Evolutionary conservation across 2,329 filamentous ascomycete species (phyloP), one percentile per base, ranked within the genome.

Genomic region (Arthrobotrys iridis): DNA sequence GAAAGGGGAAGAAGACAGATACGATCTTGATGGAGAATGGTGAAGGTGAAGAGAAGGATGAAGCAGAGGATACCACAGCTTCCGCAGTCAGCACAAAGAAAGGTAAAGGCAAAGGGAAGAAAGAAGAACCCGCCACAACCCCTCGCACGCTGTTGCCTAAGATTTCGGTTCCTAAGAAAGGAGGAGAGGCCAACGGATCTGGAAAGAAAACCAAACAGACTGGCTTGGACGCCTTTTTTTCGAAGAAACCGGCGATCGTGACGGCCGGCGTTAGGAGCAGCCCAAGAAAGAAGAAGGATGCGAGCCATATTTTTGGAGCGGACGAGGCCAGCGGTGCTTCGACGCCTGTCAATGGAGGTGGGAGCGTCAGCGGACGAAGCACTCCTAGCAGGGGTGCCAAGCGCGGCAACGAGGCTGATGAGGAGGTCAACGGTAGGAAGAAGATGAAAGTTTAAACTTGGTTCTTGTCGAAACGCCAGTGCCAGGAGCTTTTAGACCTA

Each of bases 371-470:
- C 33, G 71, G 71, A 24, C 37, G 71, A 41, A 75, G 71, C 55
- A 75, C 71, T 8, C 71, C 71, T 35, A 75, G 71, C 41, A 50
- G 71, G 22, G 71, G 46, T 22, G 55, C 63, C 7, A 75, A 75
- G 37, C 46, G 71, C 22, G 37, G 50, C 22, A 63, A 64, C 8
- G 71, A 68, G 11, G 57, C 28, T 13, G 71, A 68, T n/a, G 63
- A 67, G n/a, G 63, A 63, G n/a, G 71, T 20, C 6, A 66, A 62
- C 20, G 71, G 63, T 2, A 63, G 71, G 41, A 75, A 75, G 26
- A 75, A 75, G 11, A 15, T 63, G 13, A 75, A 75, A 30, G 63
- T 75, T 18, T 66, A 20, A 66, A 43, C n/a, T n/a, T n/a, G n/a
- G n/a, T n/a, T n/a, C n/a, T n/a, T n/a, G n/a, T n/a, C n/a, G n/a